These are phyloP conservation scores for Avena insularis DNA, from an alignment of 176 grass and related monocot species.

Conservation along the genomic window DNA sequence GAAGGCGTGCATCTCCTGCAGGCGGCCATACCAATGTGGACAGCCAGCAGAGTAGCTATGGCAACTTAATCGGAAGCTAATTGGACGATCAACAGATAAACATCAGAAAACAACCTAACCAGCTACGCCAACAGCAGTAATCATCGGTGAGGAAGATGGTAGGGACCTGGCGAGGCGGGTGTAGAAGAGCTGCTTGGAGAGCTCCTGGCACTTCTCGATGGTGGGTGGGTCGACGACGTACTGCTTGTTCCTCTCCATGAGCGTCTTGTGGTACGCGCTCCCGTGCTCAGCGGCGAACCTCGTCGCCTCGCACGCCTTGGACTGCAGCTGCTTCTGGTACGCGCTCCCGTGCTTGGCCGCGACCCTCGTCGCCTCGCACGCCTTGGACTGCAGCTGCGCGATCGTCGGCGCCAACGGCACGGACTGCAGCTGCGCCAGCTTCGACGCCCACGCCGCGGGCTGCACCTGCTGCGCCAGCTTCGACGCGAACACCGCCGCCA, in stretches of 20 bases:
- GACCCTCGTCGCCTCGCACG: slow-evolving; percentile 46
- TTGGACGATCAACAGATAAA: not conserved
- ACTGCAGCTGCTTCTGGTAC: slow-evolving; percentile 4
- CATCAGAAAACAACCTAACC: slow-evolving; percentile 13
- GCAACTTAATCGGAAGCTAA: not conserved
- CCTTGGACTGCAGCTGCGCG: slow-evolving; percentile 35
- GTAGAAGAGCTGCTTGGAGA: slow-evolving; percentile 97
- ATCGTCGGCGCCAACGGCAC: slow-evolving; percentile 64
- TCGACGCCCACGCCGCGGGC: slow-evolving; percentile 56
- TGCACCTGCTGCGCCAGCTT: slow-evolving; percentile 49
- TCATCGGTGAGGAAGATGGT: not conserved
- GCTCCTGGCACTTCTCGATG: slow-evolving; percentile 73
- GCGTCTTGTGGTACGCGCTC: slow-evolving; percentile 40
- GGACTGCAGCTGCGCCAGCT: slow-evolving; percentile 46
- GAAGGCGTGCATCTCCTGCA: not conserved
- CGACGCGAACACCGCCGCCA: not conserved
- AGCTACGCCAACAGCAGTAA: not conserved
- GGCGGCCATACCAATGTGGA: not conserved
- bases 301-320: slow-evolving; percentile 1
- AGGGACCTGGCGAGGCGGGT: slow-evolving; percentile 77
- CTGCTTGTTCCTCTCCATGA: slow-evolving; percentile 87
- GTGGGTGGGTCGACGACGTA: slow-evolving; percentile 71
- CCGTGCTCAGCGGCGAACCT: not conserved
- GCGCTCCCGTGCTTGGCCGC: slow-evolving; percentile 58
- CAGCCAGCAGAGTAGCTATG: not conserved